phyloP scores from a whole-genome alignment of 805 yeast species.

The Wickerhamiella cacticola region DNA sequence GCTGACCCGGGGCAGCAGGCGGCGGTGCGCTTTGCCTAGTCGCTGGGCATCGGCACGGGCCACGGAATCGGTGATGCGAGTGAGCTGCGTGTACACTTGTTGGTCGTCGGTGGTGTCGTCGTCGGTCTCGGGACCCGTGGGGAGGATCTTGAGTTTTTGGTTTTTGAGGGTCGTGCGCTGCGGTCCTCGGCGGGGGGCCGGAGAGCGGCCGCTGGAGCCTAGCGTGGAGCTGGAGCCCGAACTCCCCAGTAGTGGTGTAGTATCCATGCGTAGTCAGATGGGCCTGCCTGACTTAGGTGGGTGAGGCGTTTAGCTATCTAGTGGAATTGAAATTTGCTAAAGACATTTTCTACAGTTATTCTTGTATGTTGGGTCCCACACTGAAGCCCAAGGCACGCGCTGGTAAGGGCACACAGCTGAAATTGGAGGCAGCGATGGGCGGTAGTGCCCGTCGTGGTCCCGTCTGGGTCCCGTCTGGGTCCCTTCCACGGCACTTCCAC shows the following conservation, averaged over 20 bases:
- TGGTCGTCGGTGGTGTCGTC: conserved; percentile 42
- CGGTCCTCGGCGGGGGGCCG: conserved; percentile 28
- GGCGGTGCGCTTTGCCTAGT: conserved; percentile 73
- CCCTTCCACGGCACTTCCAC: too few species aligned
- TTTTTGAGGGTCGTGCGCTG: conserved; percentile 76
- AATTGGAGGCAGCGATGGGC: too few species aligned
- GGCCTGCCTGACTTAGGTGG: too few species aligned
- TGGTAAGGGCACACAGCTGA: too few species aligned
- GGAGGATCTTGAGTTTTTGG: conserved; percentile 78
- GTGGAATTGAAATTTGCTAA: too few species aligned
- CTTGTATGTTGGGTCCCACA: too few species aligned
- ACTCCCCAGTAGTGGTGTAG: conserved; percentile 6
- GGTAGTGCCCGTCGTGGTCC: too few species aligned
- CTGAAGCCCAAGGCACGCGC: too few species aligned
- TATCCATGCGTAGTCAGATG: too few species aligned
- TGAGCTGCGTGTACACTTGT: conserved; percentile 72
- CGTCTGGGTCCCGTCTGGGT: too few species aligned
- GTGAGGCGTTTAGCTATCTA: too few species aligned
- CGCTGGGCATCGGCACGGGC: conserved; percentile 92
- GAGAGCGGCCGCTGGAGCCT: background rate
- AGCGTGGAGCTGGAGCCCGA: background rate
- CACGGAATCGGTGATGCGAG: conserved; percentile 69
- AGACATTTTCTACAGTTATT: too few species aligned
- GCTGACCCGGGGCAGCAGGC: conserved; percentile 80
- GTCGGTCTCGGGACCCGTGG: conserved; percentile 33